Evolutionary conservation across 1,284 basidiomycete species (phyloP).

Genomic region (Cryptococcus sp.): DNA sequence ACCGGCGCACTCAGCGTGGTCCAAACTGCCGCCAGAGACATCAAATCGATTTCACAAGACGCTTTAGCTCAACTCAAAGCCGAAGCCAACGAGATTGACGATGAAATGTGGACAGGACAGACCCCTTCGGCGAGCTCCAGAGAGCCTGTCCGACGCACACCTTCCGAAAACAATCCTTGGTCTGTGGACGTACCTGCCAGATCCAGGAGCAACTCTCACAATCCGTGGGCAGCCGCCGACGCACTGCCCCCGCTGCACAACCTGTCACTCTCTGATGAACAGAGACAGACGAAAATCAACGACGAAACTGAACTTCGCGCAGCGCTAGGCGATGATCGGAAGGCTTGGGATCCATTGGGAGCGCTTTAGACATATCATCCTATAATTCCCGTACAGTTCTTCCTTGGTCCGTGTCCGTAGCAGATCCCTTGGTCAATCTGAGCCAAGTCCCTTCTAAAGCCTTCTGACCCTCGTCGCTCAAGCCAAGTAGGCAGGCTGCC

Average conservation of each 20-base stretch:
- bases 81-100: constrained; percentile 29
- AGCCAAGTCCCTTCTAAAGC: constrained; percentile 9
- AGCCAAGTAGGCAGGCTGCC: not conserved
- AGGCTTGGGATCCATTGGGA: constrained; percentile 51
- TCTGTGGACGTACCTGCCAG: not conserved
- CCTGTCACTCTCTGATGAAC: constrained; percentile 1
- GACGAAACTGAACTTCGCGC: constrained; percentile 24
- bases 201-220: not conserved
- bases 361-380: constrained; percentile 25
- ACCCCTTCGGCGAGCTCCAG: constrained; percentile 2
- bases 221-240: constrained; percentile 4
- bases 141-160: constrained; percentile 12
- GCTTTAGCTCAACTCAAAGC: constrained; percentile 41
- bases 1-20: constrained; percentile 47
- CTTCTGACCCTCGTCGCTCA: constrained; percentile 6
- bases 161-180: constrained; percentile 33
- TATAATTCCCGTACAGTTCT: constrained; percentile 16
- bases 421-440: constrained; percentile 17
- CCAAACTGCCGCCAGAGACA: constrained; percentile 35
- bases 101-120: constrained; percentile 23
- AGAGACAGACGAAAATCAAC: not conserved
- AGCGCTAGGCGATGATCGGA: constrained; percentile 42
- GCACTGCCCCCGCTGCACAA: not conserved
- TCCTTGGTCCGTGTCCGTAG: constrained; percentile 6
- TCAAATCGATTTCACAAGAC: constrained; percentile 44